Evolutionary conservation across 2,329 filamentous ascomycete species (phyloP).

Genomic region (Colletotrichum musicola): DNA sequence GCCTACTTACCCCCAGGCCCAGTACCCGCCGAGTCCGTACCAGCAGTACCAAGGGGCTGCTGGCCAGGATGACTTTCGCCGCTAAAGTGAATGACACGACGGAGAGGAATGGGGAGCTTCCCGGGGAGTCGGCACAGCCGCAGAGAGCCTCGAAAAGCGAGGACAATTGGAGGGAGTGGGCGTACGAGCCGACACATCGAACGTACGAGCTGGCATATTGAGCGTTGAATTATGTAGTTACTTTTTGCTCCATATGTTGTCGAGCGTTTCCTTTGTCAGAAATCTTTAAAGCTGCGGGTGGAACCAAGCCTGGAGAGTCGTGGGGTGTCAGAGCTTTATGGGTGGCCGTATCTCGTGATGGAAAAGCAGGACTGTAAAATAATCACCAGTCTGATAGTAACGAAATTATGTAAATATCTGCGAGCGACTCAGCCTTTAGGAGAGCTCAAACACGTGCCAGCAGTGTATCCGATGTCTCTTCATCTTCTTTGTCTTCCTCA

Average conservation of each 20-base stretch:
- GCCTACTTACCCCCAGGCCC: not conserved
- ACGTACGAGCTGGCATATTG: not conserved
- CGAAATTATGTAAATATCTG: too few relatives aligned
- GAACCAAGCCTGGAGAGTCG: too few relatives aligned
- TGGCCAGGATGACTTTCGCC: slow-evolving; percentile 7
- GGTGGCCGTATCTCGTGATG: too few relatives aligned
- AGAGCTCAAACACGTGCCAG: not conserved
- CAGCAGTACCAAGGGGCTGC: slow-evolving; percentile 15
- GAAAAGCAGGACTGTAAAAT: too few relatives aligned
- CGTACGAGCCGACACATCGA: slow-evolving; percentile 7
- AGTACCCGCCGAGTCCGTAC: slow-evolving; percentile 5
- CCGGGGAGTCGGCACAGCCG: not conserved
- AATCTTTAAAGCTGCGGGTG: not conserved
- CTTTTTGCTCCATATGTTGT: not conserved
- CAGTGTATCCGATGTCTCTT: not conserved
- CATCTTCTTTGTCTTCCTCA: not conserved
- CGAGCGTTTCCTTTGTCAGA: not conserved
- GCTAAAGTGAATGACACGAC: not conserved
- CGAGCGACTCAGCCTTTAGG: too few relatives aligned
- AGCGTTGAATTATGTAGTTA: not conserved
- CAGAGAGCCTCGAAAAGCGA: not conserved
- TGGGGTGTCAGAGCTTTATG: too few relatives aligned
- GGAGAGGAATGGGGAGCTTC: not conserved
- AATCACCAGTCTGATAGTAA: too few relatives aligned
- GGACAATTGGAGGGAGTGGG: slow-evolving; percentile 27